Evolutionary conservation across 805 yeast species (phyloP).

Genomic region (Schizosaccharomyces japonicus): DNA sequence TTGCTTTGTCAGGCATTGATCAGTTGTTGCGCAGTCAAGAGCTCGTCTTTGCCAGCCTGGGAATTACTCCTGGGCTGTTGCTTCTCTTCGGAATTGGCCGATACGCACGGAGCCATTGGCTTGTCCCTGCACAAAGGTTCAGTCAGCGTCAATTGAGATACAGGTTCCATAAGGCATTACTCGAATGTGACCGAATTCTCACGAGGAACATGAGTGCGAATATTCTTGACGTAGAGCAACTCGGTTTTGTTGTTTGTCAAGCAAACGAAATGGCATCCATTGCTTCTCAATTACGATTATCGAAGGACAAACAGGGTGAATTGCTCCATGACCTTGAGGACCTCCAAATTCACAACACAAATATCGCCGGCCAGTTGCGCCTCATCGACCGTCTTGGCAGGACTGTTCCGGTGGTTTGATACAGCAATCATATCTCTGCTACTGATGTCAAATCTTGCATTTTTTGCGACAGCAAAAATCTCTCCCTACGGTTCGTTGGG

Average conservation of each 20-base stretch:
- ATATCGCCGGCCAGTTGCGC: conserved; percentile 20
- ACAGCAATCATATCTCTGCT: no score
- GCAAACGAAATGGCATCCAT: conserved; percentile 27
- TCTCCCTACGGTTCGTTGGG: no score
- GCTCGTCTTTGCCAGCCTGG: conserved; percentile 76
- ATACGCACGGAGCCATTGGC: conserved; percentile 11
- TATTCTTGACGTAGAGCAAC: conserved; percentile 18
- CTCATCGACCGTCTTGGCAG: no score
- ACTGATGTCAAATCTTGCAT: no score
- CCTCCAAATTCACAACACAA: conserved; percentile 22
- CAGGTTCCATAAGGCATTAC: conserved; percentile 25
- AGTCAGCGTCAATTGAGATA: no score
- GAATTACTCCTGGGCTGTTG: conserved; percentile 57
- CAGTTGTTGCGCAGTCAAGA: conserved; percentile 74
- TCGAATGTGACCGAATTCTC: conserved; percentile 35
- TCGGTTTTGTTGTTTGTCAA: conserved; percentile 47
- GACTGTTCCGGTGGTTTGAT: no score
- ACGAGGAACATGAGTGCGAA: conserved; percentile 10
- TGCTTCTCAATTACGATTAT: conserved; percentile 25
- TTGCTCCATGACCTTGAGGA: conserved; percentile 46
- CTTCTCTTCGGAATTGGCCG: conserved; percentile 12
- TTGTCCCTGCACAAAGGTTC: conserved; percentile 15
- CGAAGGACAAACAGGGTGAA: conserved; percentile 25
- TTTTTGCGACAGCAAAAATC: no score
- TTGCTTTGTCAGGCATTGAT: conserved; percentile 79